Base-by-base conservation (phyloP, 1,139 yeast species). In the Entelexis paramagnoliae region DNA sequence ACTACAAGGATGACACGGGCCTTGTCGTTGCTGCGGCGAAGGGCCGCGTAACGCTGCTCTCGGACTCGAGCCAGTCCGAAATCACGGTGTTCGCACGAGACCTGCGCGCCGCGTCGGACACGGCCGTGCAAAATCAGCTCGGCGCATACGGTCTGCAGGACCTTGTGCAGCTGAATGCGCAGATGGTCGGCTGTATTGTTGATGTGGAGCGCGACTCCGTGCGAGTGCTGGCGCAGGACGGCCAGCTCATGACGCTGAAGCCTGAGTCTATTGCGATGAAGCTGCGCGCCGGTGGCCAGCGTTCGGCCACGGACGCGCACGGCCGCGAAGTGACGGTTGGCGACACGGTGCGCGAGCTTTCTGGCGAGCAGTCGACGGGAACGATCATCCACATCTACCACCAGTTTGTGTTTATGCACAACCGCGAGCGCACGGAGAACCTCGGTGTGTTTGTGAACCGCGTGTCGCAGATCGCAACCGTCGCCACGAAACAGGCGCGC, bases 1-100 rank as follows among this genome's bases (percentile, higher is more conserved):
- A 83, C 64, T 95, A 87, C 66, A 74, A 80, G 51, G 96, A 89
- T 62, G 96, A 89, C 64, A 86, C 96, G 26, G 98, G 98, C 69
- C 77, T 91, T 71, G 95, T 91, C 49, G 89, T 93, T 46, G 77
- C 80, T 58, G 79, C 86, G 39, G 86, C 83, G 47, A 95, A 89
- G 62, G 59, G 53, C 33, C 51, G 47, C 19, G 97, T 89, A 19
- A 85, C 95, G 0, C 75, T 93, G 59, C 78, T 91, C 58, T 84
- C 95, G 55, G 96, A 91, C 65, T 88, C 88, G 68, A 82, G 95
- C 1, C 79, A 79, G 62, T 80, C 82, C 60, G 97, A 91, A 67
- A 79, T 91, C 36, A 81, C 94, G 29, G 96, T 91, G 3, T 89
- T 93, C 63, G 87, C 97, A 29, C 87, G 89, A 63, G 91, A 86